Conservation (phyloP, 495 filamentous ascomycete genomes). For the Chlorociboria aeruginascens region DNA sequence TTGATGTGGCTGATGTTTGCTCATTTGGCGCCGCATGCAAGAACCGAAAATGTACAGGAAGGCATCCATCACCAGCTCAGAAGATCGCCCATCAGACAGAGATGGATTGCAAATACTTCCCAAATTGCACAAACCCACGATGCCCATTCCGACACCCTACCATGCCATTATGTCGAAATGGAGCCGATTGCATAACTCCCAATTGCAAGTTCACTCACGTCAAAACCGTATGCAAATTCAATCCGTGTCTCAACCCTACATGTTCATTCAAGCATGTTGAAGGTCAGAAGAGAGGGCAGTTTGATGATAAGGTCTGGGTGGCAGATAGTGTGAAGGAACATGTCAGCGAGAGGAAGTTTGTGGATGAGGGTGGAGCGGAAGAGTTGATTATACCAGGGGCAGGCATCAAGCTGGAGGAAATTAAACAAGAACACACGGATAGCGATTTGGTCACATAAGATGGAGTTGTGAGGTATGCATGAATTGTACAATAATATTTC, state of each 20-base stretch:
- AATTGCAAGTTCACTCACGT: constrained; percentile 87
- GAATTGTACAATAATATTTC: constrained; percentile 9
- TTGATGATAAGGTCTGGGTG: constrained; percentile 87
- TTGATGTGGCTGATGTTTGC: constrained; percentile 75
- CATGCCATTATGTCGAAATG: constrained; percentile 66
- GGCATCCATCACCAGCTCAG: constrained; percentile 84
- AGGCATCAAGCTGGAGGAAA: constrained; percentile 16
- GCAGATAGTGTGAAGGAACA: constrained; percentile 43
- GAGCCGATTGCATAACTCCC: constrained; percentile 72
- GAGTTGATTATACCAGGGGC: constrained; percentile 67
- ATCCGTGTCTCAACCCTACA: constrained; percentile 71
- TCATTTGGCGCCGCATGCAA: constrained; percentile 83
- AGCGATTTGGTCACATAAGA: constrained; percentile 16
- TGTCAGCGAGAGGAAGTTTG: constrained; percentile 88
- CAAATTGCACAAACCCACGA: constrained; percentile 76
- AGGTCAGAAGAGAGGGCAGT: constrained; percentile 67
- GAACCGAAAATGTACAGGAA: constrained; percentile 83
- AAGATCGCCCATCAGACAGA: constrained; percentile 66
- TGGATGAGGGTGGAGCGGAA: constrained; percentile 52
- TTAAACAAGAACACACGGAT: not conserved
- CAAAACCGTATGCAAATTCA: constrained; percentile 75
- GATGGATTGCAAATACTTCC: constrained; percentile 86
- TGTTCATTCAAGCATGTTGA: constrained; percentile 89
- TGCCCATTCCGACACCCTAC: constrained; percentile 87
- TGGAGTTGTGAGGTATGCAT: not conserved